A percentile compares a stretch with the other conserved stretches of the same genome.
Evolutionary conservation across 768 basidiomycete genomes (phyloP).

Genomic region (Naganishia vaughanmartiniae): DNA sequence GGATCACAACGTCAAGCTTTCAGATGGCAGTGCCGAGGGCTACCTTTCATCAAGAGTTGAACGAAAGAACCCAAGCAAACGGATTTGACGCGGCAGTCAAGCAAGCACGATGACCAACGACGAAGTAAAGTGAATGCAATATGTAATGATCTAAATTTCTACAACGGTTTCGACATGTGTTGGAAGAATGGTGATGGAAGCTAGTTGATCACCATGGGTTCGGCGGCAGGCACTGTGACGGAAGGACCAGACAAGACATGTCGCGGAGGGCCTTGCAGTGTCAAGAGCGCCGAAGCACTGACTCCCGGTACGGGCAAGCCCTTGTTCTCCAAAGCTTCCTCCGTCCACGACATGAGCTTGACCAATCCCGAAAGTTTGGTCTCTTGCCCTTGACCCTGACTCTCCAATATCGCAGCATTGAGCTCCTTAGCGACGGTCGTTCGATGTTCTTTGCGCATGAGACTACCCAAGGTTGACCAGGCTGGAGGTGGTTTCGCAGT

Average conservation of each 20-base stretch:
- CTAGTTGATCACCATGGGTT: slow-evolving; percentile 5
- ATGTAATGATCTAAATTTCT: not conserved
- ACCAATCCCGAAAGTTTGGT: slow-evolving; percentile 81
- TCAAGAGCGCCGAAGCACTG: slow-evolving; percentile 23
- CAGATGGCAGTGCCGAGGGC: no score
- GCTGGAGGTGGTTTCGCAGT: slow-evolving; percentile 10
- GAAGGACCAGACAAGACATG: not conserved
- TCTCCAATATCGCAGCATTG: slow-evolving; percentile 91
- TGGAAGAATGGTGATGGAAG: not conserved
- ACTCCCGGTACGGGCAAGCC: slow-evolving; percentile 26
- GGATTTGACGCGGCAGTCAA: not conserved
- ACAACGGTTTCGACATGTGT: not conserved
- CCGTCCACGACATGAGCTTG: slow-evolving; percentile 84
- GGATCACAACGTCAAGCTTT: no score
- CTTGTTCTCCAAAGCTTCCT: slow-evolving; percentile 66
- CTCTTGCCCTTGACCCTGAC: slow-evolving; percentile 84
- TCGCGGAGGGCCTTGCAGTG: slow-evolving; percentile 13
- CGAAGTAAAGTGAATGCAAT: not conserved
- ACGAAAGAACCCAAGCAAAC: not conserved
- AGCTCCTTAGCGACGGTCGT: slow-evolving; percentile 94
- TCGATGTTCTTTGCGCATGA: slow-evolving; percentile 80
- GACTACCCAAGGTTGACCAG: slow-evolving; percentile 36
- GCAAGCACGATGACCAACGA: not conserved
- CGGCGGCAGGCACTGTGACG: not conserved
- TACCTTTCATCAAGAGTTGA: no score